Evolutionary conservation across 148 eudicot species (phyloP), one percentile per base, ranked within the genome.

Genomic region (Dianthus caryophyllus): DNA sequence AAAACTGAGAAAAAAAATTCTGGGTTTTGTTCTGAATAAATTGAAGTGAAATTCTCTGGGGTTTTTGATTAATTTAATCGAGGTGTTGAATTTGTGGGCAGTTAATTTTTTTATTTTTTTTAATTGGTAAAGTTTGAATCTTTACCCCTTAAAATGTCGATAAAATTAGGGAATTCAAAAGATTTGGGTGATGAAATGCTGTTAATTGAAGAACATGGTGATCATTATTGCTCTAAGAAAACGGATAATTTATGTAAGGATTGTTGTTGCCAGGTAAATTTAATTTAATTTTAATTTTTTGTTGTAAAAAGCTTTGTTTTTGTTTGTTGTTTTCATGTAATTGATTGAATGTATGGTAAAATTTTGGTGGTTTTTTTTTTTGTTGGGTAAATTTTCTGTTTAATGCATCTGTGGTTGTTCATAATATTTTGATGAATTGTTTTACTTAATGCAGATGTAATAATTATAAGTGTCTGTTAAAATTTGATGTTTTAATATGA

Each of bases 151-250:
- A 16, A 26, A 47, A 73, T 73, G 77, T 67, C 76, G 29, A 38
- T 58, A 5, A 73, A 73, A 36, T 0, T 51, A 71, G 67, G 72
- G 15, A 39, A 33, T 73, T 18, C 77, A 1, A 60, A 67, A 74
- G 81, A 70, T 80, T 83, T 73, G 60, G 72, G 36, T 7, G 87
- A 82, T 71, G 81, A 69, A 76, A 76, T 78, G 71, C 71, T 79
- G 79, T 26, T 67, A 73, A 79, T 85, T 80, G 84, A 81, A 5
- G 90, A 85, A 78, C 88, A 85, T 65, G 89, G 95, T 54, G 84
- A 85, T 27, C 87, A 78, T 71, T 88, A 88, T 75, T 88, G 95
- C 55, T 85, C 95, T 7, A 88, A 88, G 76, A 88, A 88, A 71
- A 67, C 90, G 0, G 95, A 88, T 77, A 83, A 75, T 84, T 70